Percentiles rank a stretch among this genome's conserved stretches.
These are phyloP conservation scores for Saccharomycopsis malanga DNA, from an alignment of 805 yeast genomes.

Conservation along the genomic window DNA sequence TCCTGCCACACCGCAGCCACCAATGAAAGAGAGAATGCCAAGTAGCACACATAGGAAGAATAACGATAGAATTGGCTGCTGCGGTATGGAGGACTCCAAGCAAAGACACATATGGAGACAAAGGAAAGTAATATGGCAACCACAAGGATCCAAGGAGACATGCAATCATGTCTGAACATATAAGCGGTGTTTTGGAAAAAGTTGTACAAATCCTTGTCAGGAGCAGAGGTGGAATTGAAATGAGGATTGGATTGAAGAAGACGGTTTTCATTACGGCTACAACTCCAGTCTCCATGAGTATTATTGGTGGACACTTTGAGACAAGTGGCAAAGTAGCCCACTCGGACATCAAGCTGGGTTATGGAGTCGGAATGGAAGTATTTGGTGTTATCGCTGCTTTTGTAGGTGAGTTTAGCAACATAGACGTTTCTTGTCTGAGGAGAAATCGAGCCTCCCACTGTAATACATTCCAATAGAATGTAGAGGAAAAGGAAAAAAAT, in stretches of 20 bases:
- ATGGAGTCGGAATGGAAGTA: slow-evolving; percentile 14
- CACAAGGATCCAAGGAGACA: slow-evolving; percentile 20
- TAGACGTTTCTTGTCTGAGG: slow-evolving; percentile 16
- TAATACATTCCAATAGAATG: slow-evolving; percentile 22
- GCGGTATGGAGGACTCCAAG: slow-evolving; percentile 5
- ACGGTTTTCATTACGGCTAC: slow-evolving; percentile 15
- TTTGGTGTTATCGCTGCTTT: slow-evolving; percentile 18
- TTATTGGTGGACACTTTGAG: slow-evolving; percentile 9
- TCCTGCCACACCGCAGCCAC: slow-evolving; percentile 24
- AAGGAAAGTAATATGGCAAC: slow-evolving; percentile 20
- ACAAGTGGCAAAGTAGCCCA: slow-evolving; percentile 22
- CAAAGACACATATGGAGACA: slow-evolving; percentile 15
- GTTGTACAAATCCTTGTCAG: slow-evolving; percentile 19
- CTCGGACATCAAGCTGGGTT: slow-evolving; percentile 15
- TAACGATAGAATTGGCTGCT: slow-evolving; percentile 1
- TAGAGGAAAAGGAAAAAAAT: slow-evolving; percentile 18
- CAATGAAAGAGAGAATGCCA: slow-evolving; percentile 19
- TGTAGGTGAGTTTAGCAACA: slow-evolving; percentile 20
- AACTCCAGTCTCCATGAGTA: slow-evolving; percentile 14
- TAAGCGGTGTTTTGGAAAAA: slow-evolving; percentile 20
- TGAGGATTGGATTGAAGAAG: slow-evolving; percentile 10
- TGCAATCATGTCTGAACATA: slow-evolving; percentile 21
- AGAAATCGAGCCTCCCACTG: slow-evolving; percentile 19
- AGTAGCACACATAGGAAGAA: slow-evolving; percentile 6
- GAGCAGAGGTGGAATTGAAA: slow-evolving; percentile 16